phyloP scores from a whole-genome alignment of 1,284 basidiomycete species.

The Ceratorhiza oryzae-sativae region DNA sequence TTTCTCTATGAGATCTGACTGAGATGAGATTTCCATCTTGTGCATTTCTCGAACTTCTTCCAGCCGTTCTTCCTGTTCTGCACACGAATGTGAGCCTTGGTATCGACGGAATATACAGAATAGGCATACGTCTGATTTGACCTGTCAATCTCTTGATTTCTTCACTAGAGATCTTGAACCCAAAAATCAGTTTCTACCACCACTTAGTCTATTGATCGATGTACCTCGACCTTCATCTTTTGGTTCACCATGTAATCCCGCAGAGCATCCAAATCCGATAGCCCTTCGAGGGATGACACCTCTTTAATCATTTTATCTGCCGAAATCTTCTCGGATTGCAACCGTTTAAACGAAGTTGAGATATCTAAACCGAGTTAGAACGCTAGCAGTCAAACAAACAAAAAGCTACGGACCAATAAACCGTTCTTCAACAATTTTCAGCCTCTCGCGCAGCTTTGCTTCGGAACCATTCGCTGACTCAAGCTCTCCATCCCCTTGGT shows the following conservation, averaged over 20 bases:
- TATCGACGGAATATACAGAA: background rate
- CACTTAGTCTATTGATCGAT: conserved; percentile 16
- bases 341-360: conserved; percentile 74
- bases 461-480: conserved; percentile 57
- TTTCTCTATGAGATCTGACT: conserved; percentile 72
- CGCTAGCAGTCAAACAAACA: background rate
- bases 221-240: conserved; percentile 72
- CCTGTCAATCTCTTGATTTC: conserved; percentile 76
- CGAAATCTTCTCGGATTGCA: conserved; percentile 72
- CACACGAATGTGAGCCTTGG: background rate
- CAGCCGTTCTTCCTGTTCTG: conserved; percentile 83
- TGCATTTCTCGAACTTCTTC: conserved; percentile 86
- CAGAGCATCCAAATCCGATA: conserved; percentile 70
- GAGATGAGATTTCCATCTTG: conserved; percentile 75
- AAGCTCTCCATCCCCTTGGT: background rate
- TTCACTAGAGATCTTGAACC: conserved; percentile 65
- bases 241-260: conserved; percentile 76
- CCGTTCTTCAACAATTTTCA: conserved; percentile 72
- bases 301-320: conserved; percentile 77
- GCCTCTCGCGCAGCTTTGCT: conserved; percentile 61
- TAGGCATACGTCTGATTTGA: conserved; percentile 70
- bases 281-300: conserved; percentile 72
- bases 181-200: background rate
- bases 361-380: conserved; percentile 59
- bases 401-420: conserved; percentile 62